Evolutionary conservation across 768 basidiomycete genomes (phyloP).

Genomic region (Xerocomellus dryophilus): DNA sequence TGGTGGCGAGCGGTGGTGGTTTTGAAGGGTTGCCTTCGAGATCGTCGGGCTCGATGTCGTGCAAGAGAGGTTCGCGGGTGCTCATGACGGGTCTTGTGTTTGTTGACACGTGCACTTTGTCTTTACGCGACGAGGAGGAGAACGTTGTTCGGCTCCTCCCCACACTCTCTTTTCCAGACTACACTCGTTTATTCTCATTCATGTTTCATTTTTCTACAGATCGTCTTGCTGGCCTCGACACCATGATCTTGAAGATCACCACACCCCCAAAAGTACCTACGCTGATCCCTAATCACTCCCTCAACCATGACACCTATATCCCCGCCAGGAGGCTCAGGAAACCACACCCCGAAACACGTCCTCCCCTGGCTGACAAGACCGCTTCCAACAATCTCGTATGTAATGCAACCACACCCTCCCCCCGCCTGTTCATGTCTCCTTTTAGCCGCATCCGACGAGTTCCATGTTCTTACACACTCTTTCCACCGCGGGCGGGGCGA

Average conservation of each 20-base stretch:
- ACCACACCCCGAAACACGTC: slow-evolving; percentile 20
- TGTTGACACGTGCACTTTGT: slow-evolving; percentile 16
- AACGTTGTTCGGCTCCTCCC: background rate
- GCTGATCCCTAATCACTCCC: slow-evolving; percentile 25
- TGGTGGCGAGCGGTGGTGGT: slow-evolving; percentile 50
- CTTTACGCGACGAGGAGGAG: slow-evolving; percentile 14
- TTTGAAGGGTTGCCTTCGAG: slow-evolving; percentile 33
- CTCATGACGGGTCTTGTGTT: slow-evolving; percentile 42
- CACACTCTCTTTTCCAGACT: background rate
- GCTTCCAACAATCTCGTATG: slow-evolving; percentile 30
- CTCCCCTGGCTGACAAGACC: slow-evolving; percentile 35
- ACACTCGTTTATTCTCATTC: slow-evolving; percentile 16
- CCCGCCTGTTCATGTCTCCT: slow-evolving; percentile 14
- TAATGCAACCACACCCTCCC: slow-evolving; percentile 9
- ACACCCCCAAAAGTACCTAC: slow-evolving; percentile 27
- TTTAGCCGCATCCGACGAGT: slow-evolving; percentile 16
- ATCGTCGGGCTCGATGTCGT: slow-evolving; percentile 89
- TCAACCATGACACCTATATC: slow-evolving; percentile 15
- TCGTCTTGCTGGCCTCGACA: slow-evolving; percentile 44
- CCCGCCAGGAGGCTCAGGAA: slow-evolving; percentile 25
- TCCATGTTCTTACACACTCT: slow-evolving; percentile 16
- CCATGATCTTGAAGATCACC: slow-evolving; percentile 37
- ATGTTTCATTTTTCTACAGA: slow-evolving; percentile 39
- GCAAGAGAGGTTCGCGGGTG: slow-evolving; percentile 60
- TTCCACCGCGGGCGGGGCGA: slow-evolving; percentile 5